Percentiles rank a stretch among this genome's conserved stretches.
Conservation (phyloP, 2,329 filamentous ascomycete genomes). For the Polychaeton citri region DNA sequence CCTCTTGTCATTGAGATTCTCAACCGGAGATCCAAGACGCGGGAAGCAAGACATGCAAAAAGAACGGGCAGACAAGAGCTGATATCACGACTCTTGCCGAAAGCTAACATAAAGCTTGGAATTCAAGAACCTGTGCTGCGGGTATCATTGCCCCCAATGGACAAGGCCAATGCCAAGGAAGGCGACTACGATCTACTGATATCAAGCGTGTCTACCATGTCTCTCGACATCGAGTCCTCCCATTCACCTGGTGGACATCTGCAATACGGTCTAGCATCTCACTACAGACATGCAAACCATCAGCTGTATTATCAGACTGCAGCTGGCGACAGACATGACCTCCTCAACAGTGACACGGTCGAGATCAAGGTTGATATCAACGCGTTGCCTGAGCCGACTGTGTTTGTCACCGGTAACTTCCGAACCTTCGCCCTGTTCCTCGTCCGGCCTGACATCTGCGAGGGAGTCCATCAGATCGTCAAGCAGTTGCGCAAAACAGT, state of each 20-base stretch:
- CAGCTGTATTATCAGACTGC: conserved; percentile 90
- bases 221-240: conserved; percentile 87
- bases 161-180: conserved; percentile 39
- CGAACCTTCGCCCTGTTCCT: conserved; percentile 83
- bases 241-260: conserved; percentile 73
- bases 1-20: conserved; percentile 70
- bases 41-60: conserved; percentile 1
- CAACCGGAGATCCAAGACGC: conserved; percentile 25
- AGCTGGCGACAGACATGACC: conserved; percentile 66
- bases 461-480: conserved; percentile 84
- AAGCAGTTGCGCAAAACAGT: conserved; percentile 64
- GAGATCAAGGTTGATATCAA: conserved; percentile 77
- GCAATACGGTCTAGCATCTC: conserved; percentile 75
- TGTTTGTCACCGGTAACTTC: conserved; percentile 64
- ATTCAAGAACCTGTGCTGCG: conserved; percentile 92
- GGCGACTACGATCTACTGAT: conserved; percentile 93
- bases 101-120: conserved; percentile 87
- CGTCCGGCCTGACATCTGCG: conserved; percentile 81
- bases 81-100: conserved; percentile 82
- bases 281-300: conserved; percentile 72
- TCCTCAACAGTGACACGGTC: conserved; percentile 75
- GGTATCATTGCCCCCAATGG: conserved; percentile 71
- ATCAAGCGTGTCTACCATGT: conserved; percentile 85
- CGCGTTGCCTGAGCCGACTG: conserved; percentile 72
- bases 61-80: conserved; percentile 33